These are phyloP conservation scores for Yarrowia alimentaria DNA, from an alignment of 805 yeast species.

Conservation along the genomic window DNA sequence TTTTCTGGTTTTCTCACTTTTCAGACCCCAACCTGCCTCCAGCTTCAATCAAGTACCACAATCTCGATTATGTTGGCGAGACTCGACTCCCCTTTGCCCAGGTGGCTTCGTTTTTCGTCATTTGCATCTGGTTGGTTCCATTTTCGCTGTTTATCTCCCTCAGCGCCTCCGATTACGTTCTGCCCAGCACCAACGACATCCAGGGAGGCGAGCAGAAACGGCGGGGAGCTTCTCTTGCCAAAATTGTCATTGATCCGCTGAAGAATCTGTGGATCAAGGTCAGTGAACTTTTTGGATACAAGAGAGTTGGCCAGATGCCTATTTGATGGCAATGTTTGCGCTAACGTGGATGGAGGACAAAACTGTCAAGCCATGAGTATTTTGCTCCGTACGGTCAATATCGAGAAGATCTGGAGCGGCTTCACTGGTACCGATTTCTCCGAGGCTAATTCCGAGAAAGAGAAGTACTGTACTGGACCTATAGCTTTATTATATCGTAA, in stretches of 20 bases:
- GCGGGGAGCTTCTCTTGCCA: slow-evolving; percentile 23
- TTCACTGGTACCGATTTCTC: no score
- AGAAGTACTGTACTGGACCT: no score
- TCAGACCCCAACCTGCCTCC: slow-evolving; percentile 68
- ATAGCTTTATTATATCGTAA: no score
- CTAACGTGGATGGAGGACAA: no score
- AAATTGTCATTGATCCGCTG: slow-evolving; percentile 19
- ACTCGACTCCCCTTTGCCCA: slow-evolving; percentile 80
- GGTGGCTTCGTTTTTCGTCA: slow-evolving; percentile 91
- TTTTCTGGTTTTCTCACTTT: slow-evolving; percentile 85
- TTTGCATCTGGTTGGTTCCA: slow-evolving; percentile 92
- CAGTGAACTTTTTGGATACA: slow-evolving; percentile 11
- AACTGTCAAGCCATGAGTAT: no score
- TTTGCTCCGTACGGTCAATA: no score
- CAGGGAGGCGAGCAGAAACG: slow-evolving; percentile 14
- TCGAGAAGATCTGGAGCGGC: no score
- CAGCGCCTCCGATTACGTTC: slow-evolving; percentile 84
- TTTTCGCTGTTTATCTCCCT: slow-evolving; percentile 87
- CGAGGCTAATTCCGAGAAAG: no score
- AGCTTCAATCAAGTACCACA: slow-evolving; percentile 43
- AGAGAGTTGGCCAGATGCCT: slow-evolving; percentile 17
- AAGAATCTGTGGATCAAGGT: slow-evolving; percentile 10
- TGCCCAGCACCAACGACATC: slow-evolving; percentile 51
- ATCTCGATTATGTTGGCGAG: slow-evolving; percentile 57
- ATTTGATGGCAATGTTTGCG: no score